Evolutionary conservation across 805 yeast genomes (phyloP), one percentile per base, ranked within the genome.

Genomic region (Wickerhamiella vanderwaltii): DNA sequence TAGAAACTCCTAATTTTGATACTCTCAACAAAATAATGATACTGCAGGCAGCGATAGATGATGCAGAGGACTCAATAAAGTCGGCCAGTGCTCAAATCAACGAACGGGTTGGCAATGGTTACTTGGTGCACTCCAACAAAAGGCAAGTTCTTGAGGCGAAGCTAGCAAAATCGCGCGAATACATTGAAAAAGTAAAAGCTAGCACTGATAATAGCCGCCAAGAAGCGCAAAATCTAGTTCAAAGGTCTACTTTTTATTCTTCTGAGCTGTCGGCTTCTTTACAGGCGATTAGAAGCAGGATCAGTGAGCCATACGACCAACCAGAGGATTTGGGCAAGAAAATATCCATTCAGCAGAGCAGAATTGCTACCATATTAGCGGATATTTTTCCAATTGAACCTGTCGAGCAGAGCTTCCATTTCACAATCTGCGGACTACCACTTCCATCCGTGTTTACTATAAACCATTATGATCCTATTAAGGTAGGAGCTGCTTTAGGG

Each of bases 401-500:
- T 3, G 45, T 46, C 17, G 44, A 43, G 11, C 43, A 35, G 6
- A 43, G 48, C 26, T 52, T 54, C 40, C 55, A 49, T 32, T 62
- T 61, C 47, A 50, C 62, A 13, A 62, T 63, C n/a, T 51, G 64
- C 26, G 63, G 59, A 11, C 41, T 61, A 9, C 50, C 51, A 18
- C 48, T 63, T 9, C 62, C 65, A 4, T 52, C 56, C 9, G 50
- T 51, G 37, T 49, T 47, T 19, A 48, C 52, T 34, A 47, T 51
- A 29, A 45, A 47, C 34, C 59, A 44, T 23, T 55, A 32, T 46
- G 54, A 64, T 39, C 68, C 67, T 15, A 60, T 59, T 9, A 64
- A 65, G 35, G 59, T 67, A 0, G 72, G 67, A 30, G 68, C 75
- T 0, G 66, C 72, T n/a, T 52, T 71, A 19, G 75, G 76, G 1